Evolutionary conservation across 176 grass and related monocot genomes (phyloP).

Genomic region (Elaeis guineensis): DNA sequence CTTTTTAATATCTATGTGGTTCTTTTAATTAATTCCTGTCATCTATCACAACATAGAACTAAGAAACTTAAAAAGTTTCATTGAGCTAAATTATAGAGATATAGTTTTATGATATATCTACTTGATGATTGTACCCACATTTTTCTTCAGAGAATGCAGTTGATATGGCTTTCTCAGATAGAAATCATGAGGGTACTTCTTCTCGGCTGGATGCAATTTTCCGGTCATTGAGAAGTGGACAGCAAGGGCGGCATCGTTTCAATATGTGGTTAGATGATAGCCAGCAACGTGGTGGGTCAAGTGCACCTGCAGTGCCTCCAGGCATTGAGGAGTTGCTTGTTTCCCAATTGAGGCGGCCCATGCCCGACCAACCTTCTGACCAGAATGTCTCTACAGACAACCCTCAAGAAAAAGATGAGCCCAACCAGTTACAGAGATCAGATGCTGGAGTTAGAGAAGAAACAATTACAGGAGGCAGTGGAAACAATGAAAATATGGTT

Average conservation of each 20-base stretch:
- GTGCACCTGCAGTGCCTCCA: conserved; percentile 59
- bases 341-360: conserved; percentile 75
- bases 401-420: conserved; percentile 43
- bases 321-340: conserved; percentile 86
- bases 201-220: conserved; percentile 96
- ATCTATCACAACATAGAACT: background rate
- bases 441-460: conserved; percentile 59
- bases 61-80: background rate
- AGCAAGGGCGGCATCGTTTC: conserved; percentile 85
- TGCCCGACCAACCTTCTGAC: conserved; percentile 40
- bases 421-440: conserved; percentile 35
- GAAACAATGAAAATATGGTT: conserved; percentile 44
- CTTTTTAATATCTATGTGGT: too few relatives aligned
- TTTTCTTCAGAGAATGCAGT: conserved; percentile 60
- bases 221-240: conserved; percentile 66
- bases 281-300: conserved; percentile 54
- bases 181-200: conserved; percentile 79
- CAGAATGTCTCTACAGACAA: conserved; percentile 29
- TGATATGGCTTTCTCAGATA: conserved; percentile 83
- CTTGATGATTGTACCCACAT: conserved; percentile 9
- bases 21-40: too few relatives aligned
- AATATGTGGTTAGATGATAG: conserved; percentile 94
- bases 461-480: conserved; percentile 22
- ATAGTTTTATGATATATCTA: background rate
- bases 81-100: background rate